A percentile compares a stretch with the other conserved stretches of the same genome.
Conservation (phyloP, 495 filamentous ascomycete genomes). For the Thermochaetoides thermophila region DNA sequence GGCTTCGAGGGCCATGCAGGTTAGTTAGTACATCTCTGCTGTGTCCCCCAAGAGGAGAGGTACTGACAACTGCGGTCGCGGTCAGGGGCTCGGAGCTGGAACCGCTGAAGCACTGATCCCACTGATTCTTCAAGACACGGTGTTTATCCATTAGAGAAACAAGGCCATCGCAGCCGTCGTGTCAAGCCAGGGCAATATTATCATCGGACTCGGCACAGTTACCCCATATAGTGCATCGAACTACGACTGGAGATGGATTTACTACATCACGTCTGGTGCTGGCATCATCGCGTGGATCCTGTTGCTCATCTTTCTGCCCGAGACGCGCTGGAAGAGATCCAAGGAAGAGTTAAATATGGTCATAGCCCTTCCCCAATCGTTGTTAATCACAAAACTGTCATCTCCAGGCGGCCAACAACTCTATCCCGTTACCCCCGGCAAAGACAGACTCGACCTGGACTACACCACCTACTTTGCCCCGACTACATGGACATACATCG, state of each 20-base stretch:
- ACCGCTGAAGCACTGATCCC: slow-evolving; percentile 16
- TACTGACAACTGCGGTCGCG: too few relatives aligned
- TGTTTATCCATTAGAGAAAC: slow-evolving; percentile 17
- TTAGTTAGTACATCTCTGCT: neutral
- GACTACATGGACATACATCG: slow-evolving; percentile 6
- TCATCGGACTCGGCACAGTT: slow-evolving; percentile 10
- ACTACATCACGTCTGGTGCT: slow-evolving; percentile 12
- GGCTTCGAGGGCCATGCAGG: slow-evolving; percentile 7
- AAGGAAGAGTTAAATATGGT: too few relatives aligned
- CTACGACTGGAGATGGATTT: slow-evolving; percentile 16
- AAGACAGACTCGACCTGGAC: slow-evolving; percentile 10
- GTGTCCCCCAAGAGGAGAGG: too few relatives aligned
- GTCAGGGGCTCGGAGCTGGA: slow-evolving; percentile 13
- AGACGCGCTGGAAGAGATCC: slow-evolving; percentile 14
- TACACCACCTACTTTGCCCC: slow-evolving; percentile 1
- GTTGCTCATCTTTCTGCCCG: slow-evolving; percentile 11
- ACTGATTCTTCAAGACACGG: slow-evolving; percentile 15
- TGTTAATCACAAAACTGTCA: too few relatives aligned
- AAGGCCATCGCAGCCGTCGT: slow-evolving; percentile 12
- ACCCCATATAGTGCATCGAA: slow-evolving; percentile 11
- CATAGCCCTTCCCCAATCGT: too few relatives aligned
- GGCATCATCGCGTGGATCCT: slow-evolving; percentile 11
- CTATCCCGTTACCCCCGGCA: slow-evolving; percentile 4
- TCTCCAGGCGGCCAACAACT: slow-evolving; percentile 3
- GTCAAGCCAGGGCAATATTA: slow-evolving; percentile 13